Evolutionary conservation across 179 eudicot species (phyloP).

Genomic region (Beta corolliflora): DNA sequence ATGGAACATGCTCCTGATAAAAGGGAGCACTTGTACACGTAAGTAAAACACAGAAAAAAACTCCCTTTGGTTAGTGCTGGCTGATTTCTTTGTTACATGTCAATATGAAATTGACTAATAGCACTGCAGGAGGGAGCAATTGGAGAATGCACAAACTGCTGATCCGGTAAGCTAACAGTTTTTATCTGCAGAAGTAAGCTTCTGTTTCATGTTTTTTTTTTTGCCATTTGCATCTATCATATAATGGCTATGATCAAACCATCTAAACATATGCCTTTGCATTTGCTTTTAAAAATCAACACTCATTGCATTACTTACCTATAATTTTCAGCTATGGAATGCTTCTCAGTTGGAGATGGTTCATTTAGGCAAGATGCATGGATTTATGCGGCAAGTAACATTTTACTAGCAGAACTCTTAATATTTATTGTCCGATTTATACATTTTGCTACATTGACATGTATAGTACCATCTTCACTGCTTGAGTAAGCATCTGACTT

Average conservation of each 20-base stretch:
- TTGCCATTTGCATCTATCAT: background rate
- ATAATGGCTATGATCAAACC: background rate
- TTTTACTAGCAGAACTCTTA: conserved; percentile 11
- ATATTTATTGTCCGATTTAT: background rate
- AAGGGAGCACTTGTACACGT: conserved; percentile 89
- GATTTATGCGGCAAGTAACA: conserved; percentile 89
- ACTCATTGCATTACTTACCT: background rate
- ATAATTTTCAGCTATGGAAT: conserved; percentile 87
- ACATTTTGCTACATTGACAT: background rate
- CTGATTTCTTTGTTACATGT: background rate
- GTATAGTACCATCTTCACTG: background rate
- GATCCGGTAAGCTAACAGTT: conserved; percentile 67
- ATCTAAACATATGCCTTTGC: background rate
- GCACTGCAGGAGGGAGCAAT: conserved; percentile 76
- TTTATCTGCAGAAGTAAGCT: background rate
- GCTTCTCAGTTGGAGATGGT: conserved; percentile 99
- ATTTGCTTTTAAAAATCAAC: background rate
- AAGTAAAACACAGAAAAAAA: conserved; percentile 29
- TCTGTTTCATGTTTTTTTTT: background rate
- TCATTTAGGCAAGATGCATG: conserved; percentile 92
- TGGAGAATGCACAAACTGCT: conserved; percentile 96
- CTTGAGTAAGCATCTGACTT: background rate
- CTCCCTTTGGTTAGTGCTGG: background rate
- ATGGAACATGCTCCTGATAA: conserved; percentile 90
- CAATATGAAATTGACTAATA: conserved; percentile 8